Conservation (phyloP, 768 basidiomycete species). For the Imleria badia region DNA sequence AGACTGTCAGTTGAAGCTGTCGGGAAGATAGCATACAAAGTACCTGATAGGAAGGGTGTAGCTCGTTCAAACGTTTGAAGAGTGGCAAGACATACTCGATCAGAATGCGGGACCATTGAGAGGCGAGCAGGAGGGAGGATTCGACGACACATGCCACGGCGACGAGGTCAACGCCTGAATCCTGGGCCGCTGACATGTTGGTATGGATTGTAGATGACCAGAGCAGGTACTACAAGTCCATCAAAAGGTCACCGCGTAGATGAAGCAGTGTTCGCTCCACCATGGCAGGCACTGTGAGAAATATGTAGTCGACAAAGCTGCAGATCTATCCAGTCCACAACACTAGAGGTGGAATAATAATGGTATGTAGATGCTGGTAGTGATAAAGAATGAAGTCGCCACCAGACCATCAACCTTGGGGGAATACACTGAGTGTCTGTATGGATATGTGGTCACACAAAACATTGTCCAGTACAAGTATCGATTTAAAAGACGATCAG, state of each 20-base stretch:
- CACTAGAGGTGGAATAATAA: slow-evolving; percentile 10
- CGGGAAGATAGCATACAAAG: not conserved
- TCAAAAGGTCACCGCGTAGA: not conserved
- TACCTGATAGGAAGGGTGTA: slow-evolving; percentile 40
- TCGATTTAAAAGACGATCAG: slow-evolving; percentile 24
- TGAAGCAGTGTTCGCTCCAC: not conserved
- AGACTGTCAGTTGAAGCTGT: not conserved
- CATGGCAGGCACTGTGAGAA: slow-evolving; percentile 1
- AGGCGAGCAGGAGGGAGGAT: slow-evolving; percentile 52
- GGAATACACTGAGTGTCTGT: slow-evolving; percentile 8
- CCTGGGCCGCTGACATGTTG: slow-evolving; percentile 22
- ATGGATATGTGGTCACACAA: not conserved
- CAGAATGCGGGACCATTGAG: slow-evolving; percentile 51
- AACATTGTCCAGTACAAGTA: slow-evolving; percentile 10
- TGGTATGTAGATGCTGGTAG: slow-evolving; percentile 21
- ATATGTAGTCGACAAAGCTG: not conserved
- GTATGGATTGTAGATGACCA: not conserved
- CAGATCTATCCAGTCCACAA: slow-evolving; percentile 14
- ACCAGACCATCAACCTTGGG: not conserved
- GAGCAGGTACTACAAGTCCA: not conserved
- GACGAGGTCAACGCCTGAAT: slow-evolving; percentile 29
- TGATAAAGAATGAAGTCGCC: not conserved
- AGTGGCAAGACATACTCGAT: slow-evolving; percentile 50
- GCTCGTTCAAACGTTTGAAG: slow-evolving; percentile 50
- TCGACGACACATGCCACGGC: slow-evolving; percentile 64